Evolutionary conservation across 2,329 filamentous ascomycete genomes (phyloP), one percentile per base, ranked within the genome.

Genomic region (Claviceps quebecensis): DNA sequence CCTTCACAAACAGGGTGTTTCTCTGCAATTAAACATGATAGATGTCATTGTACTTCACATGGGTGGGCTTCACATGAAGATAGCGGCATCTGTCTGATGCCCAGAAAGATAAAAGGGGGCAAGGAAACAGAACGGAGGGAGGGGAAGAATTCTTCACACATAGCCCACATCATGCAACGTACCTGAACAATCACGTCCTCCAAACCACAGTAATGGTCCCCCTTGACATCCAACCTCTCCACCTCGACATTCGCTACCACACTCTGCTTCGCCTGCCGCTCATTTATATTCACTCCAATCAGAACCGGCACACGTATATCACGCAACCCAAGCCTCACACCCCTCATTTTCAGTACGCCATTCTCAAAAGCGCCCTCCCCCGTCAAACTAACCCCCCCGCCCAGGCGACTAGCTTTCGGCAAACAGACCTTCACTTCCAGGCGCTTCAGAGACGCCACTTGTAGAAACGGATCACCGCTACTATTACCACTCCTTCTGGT

Each of bases 281-380:
- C 86, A 59, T 88, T 84, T 22, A 70, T 64, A 59, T 90, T 88
- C 29, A 90, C 77, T 1, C 86, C 86, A 46, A 90, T 78, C 48
- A 90, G 64, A 36, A 79, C 81, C 26, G 84, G 82, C 9, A 87
- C 72, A 39, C 73, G 73, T 48, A 89, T 63, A 19, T 76, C 73
- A 46, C 74, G 72, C 8, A 87, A 63, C 39, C 71, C 69, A 45
- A 85, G 62, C 29, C 40, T 61, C 51, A 62, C 29, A 13, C 60
- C 65, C 19, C 65, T 63, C 29, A 57, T 57, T 3, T 56, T 56
- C 48, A 63, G 53, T 4, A 54, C 51, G 7, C 53, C 50, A 7
- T 53, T 51, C 16, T 52, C 49, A 57, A 70, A 77, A 29, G 69
- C 63, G 9, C 70, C 69, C n/a, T 66, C 67, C 1, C 65, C 68